Evolutionary conservation across 78 protist species (phyloP).

Genomic region (Chrysochromulina parva): DNA sequence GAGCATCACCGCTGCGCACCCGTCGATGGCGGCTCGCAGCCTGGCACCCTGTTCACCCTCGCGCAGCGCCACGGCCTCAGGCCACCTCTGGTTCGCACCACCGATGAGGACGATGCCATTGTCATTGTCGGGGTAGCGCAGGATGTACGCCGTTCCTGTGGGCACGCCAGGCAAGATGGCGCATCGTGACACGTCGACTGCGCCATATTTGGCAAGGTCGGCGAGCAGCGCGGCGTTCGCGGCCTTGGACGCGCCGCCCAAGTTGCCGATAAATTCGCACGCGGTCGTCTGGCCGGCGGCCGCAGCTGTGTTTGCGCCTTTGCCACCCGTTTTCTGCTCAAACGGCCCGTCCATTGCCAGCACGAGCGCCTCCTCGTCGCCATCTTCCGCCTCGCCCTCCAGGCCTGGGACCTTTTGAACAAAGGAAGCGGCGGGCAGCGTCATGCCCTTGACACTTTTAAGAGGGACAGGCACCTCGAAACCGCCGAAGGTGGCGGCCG

Average conservation of each 20-base stretch:
- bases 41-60: neutral
- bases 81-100: neutral
- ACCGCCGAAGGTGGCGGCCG: neutral
- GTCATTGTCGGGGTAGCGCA: neutral
- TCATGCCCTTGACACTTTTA: neutral
- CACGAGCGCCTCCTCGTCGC: neutral
- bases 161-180: neutral
- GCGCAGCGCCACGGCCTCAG: neutral
- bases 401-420: neutral
- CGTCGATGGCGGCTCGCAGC: neutral
- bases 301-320: conserved; percentile 6
- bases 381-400: neutral
- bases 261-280: neutral
- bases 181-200: neutral
- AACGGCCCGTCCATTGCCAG: neutral
- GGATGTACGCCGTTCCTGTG: neutral
- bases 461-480: neutral
- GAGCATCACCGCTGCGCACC: neutral
- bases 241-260: neutral
- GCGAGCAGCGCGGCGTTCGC: neutral
- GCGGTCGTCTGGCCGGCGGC: neutral
- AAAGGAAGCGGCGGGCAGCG: neutral
- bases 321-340: conserved; percentile 21
- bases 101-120: conserved; percentile 4
- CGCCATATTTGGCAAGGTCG: neutral